A percentile compares a stretch with the other conserved stretches of the same genome.
phyloP scores from a whole-genome alignment of 805 yeast genomes.

The Deakozyma indianensis region DNA sequence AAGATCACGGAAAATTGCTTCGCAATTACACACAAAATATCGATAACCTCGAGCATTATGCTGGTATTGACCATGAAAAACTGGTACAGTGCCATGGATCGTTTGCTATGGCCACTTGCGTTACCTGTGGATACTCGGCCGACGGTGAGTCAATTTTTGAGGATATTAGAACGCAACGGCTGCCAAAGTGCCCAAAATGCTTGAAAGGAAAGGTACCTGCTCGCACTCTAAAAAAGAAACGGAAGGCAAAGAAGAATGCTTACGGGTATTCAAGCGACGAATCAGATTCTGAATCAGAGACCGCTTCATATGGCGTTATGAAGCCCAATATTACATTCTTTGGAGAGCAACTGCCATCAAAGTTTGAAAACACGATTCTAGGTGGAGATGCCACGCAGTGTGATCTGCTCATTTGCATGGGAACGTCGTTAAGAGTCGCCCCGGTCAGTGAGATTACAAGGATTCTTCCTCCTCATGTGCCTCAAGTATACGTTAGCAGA shows the following conservation, averaged over 20 bases:
- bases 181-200: constrained; percentile 67
- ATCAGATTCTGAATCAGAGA: constrained; percentile 13
- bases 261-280: constrained; percentile 11
- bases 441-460: constrained; percentile 87
- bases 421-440: constrained; percentile 83
- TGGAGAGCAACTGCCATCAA: constrained; percentile 67
- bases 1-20: constrained; percentile 61
- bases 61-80: constrained; percentile 53
- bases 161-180: constrained; percentile 39
- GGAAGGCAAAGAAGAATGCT: constrained; percentile 18
- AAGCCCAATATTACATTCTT: constrained; percentile 90
- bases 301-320: constrained; percentile 54
- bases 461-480: constrained; percentile 53
- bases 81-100: constrained; percentile 88
- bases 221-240: constrained; percentile 14
- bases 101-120: constrained; percentile 76
- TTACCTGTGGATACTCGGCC: constrained; percentile 53
- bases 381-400: constrained; percentile 48
- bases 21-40: constrained; percentile 87
- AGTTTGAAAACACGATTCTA: constrained; percentile 40
- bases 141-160: constrained; percentile 53
- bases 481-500: constrained; percentile 67
- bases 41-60: constrained; percentile 73
- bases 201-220: neutral
- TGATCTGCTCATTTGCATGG: constrained; percentile 72